Evolutionary conservation across 108 stramenopile genomes (phyloP), one percentile per base, ranked within the genome.

Genomic region (Stephanodiscus minutulus): DNA sequence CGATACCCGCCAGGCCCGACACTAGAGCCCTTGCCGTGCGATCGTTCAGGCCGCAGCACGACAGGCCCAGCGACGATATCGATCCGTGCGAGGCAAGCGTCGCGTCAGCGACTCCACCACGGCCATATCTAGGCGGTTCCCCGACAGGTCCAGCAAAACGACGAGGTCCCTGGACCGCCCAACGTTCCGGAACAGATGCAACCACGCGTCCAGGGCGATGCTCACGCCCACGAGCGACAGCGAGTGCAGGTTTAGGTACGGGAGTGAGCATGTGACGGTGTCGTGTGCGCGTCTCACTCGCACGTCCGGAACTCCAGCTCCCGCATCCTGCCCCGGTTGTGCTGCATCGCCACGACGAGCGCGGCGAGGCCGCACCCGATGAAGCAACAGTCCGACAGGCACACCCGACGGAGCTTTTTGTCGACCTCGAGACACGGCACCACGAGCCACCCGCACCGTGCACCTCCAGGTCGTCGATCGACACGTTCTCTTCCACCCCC

Each of bases 281-380:
- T 64, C 63, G 0, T 31, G 15, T 31, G 47, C 31, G 27, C 10
- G 0, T 47, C 63, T 17, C 21, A 29, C 25, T 47, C 21, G 47
- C 63, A 64, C 12, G 63, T 48, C 4, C 47, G 63, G 47, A 64
- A 48, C n/a, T n/a, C n/a, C 11, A 64, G 12, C 25, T 64, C 29
- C 13, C n/a, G 9, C 27, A 64, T 41, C 13, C 29, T 28, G 3
- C 3, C 5, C 24, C 44, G n/a, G 47, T 44, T 47, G 47, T 64
- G 63, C 27, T 64, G 63, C 63, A 48, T 29, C 29, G 46, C 63
- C n/a, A 64, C 8, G 28, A 46, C 28, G 8, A 47, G 5, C 21
- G 47, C 48, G 7, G 63, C 25, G 20, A 44, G 27, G 15, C 46
- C 63, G 20, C 27, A n/a, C 3, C 47, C 24, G 11, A 64, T 21